Evolutionary conservation across 2,329 filamentous ascomycete species (phyloP).

Genomic region (Fusarium musae): DNA sequence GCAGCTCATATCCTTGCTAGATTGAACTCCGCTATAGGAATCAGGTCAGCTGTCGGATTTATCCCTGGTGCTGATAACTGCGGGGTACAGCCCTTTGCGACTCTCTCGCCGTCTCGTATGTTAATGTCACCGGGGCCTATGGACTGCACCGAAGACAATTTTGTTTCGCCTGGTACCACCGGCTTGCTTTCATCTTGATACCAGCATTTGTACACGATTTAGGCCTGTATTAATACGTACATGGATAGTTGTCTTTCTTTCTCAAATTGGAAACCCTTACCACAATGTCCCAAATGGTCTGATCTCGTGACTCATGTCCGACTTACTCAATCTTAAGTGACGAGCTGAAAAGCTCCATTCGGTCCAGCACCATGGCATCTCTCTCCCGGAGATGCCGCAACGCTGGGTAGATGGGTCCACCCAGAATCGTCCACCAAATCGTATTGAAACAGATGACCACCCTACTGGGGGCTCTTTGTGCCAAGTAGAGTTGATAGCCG

Average conservation of each 20-base stretch:
- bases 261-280: not conserved
- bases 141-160: not conserved
- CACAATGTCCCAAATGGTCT: not conserved
- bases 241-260: not conserved
- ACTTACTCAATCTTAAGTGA: conserved; percentile 13
- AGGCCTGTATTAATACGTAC: not conserved
- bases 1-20: conserved; percentile 40
- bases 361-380: conserved; percentile 12
- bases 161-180: not conserved
- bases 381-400: conserved; percentile 32
- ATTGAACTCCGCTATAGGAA: conserved; percentile 46
- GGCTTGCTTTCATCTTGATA: conserved; percentile 14
- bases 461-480: not conserved
- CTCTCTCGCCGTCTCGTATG: not conserved
- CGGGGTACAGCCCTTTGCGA: not conserved
- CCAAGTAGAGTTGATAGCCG: conserved; percentile 14
- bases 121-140: not conserved
- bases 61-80: not conserved
- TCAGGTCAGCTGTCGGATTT: conserved; percentile 43
- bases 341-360: not conserved
- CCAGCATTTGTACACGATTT: not conserved
- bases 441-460: not conserved
- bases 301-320: too few relatives aligned
- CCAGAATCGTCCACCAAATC: conserved; percentile 5
- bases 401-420: conserved; percentile 32